Evolutionary conservation across 108 stramenopile species (phyloP).

Genomic region (Fragilariopsis cylindrus): DNA sequence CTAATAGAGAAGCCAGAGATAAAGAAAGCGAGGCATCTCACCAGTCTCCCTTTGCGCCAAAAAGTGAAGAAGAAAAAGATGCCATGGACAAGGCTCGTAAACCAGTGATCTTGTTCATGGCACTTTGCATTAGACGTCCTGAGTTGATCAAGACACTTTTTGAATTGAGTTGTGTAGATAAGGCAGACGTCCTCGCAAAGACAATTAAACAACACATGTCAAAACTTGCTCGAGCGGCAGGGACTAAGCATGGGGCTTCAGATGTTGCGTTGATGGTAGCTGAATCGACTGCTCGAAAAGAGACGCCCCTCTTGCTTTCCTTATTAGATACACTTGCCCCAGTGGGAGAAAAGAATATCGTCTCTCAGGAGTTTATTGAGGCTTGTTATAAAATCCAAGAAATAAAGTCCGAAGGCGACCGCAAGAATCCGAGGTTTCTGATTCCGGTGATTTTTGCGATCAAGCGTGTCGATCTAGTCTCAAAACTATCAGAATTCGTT

Average conservation of each 20-base stretch:
- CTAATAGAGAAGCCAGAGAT: constrained; percentile 47
- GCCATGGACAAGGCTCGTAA: constrained; percentile 67
- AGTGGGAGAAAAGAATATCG: constrained; percentile 47
- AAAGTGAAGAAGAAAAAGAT: constrained; percentile 74
- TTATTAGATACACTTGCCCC: constrained; percentile 82
- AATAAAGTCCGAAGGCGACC: constrained; percentile 51
- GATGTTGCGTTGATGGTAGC: constrained; percentile 76
- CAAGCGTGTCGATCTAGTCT: constrained; percentile 63
- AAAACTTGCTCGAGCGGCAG: constrained; percentile 72
- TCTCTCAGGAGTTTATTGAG: constrained; percentile 76
- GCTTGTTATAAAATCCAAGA: constrained; percentile 84
- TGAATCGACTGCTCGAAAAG: constrained; percentile 40
- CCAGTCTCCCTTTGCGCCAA: constrained; percentile 37
- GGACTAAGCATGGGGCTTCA: constrained; percentile 81
- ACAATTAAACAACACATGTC: constrained; percentile 76
- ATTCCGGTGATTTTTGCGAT: constrained; percentile 77
- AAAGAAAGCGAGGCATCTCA: constrained; percentile 40
- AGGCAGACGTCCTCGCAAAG: constrained; percentile 79
- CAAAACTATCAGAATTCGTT: constrained; percentile 68
- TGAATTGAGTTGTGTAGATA: constrained; percentile 53
- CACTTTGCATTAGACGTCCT: constrained; percentile 72
- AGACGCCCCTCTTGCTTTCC: constrained; percentile 66
- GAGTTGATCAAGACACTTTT: constrained; percentile 78
- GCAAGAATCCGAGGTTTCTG: constrained; percentile 74
- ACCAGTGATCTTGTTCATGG: constrained; percentile 81